Evolutionary conservation across 2,329 filamentous ascomycete species (phyloP), one percentile per base, ranked within the genome.

Genomic region (Domatiomyces globalis): DNA sequence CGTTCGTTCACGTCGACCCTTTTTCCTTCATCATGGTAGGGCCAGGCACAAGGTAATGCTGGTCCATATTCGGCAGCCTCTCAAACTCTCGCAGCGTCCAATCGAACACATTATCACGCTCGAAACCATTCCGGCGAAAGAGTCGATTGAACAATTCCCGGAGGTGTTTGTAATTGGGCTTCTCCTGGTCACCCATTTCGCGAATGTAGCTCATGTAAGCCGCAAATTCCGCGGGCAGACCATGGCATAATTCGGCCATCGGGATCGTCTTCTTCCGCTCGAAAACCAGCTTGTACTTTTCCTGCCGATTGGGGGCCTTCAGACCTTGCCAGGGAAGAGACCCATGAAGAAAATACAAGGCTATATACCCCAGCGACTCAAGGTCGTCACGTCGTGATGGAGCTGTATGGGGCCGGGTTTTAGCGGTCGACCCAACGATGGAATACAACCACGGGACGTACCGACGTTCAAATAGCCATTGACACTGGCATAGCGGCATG

Each of bases 311-410:
- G 27, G 51, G 10, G 66, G 81, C 51, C 71, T 84, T 84, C 56
- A 85, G 71, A 8, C 81, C 81, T 64, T 85, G 80, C 81, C 81
- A 85, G 43, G 81, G 81, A 50, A 85, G 72, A 5, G 80, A 80
- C 46, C 82, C 81, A 15, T 80, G 75, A 48, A 85, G 69, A 67
- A 85, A 85, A 68, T 85, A 85, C n/a, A n/a, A n/a, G n/a, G n/a
- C n/a, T n/a, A n/a, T n/a, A 63, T 85, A 81, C 19, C 81, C 81
- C 10, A 85, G 71, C 2, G 44, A 33, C 29, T 55, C 52, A 27
- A 55, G 36, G 19, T 51, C 45, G 46, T 52, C 50, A 49, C 50
- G 33, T 10, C 45, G 25, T 19, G 49, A 51, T 45, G 49, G 25
- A 48, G 36, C 52, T 54, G 39, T 20, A 46, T 20, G n/a, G 2